These are phyloP conservation scores for Taxillus chinensis DNA, from an alignment of 164 flowering plant genomes.

Conservation along the genomic window DNA sequence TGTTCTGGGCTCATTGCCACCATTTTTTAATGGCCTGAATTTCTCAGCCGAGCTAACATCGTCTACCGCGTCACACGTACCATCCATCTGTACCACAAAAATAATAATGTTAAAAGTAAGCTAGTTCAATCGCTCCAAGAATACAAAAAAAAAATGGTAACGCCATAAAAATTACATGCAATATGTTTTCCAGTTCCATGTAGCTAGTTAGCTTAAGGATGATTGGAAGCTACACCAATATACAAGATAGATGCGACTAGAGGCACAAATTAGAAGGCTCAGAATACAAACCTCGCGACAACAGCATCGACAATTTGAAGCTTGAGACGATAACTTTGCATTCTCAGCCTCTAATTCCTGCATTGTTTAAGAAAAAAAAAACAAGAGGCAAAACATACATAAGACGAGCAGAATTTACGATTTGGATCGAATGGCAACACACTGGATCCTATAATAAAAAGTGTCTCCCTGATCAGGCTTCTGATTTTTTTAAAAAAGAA, in stretches of 20 bases:
- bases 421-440: not conserved
- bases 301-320: conserved; percentile 28
- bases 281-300: conserved; percentile 39
- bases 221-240: too few relatives aligned
- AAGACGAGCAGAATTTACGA: not conserved
- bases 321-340: conserved; percentile 29
- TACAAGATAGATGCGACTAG: not conserved
- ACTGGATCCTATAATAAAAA: not conserved
- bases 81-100: conserved; percentile 19
- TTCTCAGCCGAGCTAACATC: conserved; percentile 3
- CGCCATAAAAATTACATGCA: too few relatives aligned
- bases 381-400: not conserved
- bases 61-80: conserved; percentile 4
- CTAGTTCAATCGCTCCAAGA: too few relatives aligned
- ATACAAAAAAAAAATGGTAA: too few relatives aligned
- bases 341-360: conserved; percentile 69
- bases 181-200: too few relatives aligned
- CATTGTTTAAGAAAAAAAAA: not conserved
- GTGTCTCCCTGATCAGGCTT: too few relatives aligned
- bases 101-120: not conserved
- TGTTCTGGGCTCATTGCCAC: conserved; percentile 7
- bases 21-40: conserved; percentile 4
- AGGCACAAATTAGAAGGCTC: not conserved
- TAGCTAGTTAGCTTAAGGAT: too few relatives aligned
- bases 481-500: too few relatives aligned